Evolutionary conservation across 208 protist species (phyloP).

Genomic region (Leishmania tarentolae): DNA sequence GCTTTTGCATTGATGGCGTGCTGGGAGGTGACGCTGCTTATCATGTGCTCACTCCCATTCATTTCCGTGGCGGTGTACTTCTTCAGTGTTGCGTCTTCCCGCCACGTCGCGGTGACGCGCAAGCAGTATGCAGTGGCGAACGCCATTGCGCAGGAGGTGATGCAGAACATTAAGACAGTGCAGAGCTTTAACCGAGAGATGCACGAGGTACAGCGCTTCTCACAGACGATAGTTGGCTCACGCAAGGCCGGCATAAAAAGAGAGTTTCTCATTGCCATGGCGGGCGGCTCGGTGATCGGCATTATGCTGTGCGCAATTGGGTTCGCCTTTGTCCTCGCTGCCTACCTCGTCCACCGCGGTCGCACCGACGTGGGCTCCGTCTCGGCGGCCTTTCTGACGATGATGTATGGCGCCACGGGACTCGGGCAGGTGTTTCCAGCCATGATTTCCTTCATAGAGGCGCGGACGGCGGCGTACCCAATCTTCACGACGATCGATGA

Average conservation of each 20-base stretch:
- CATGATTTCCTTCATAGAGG: conserved; percentile 65
- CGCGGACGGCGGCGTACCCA: conserved; percentile 68
- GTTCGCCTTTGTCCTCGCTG: conserved; percentile 63
- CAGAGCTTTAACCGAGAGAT: conserved; percentile 74
- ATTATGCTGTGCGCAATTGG: conserved; percentile 55
- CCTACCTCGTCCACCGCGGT: conserved; percentile 60
- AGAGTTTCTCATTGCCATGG: conserved; percentile 49
- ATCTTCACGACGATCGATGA: conserved; percentile 86
- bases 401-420: conserved; percentile 65
- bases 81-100: conserved; percentile 49
- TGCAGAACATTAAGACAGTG: conserved; percentile 85
- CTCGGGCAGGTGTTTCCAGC: conserved; percentile 64
- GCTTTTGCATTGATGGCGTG: conserved; percentile 71
- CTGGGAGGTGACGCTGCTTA: conserved; percentile 81
- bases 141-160: conserved; percentile 85
- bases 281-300: conserved; percentile 41
- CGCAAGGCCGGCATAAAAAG: conserved; percentile 62
- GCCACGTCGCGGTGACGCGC: conserved; percentile 48
- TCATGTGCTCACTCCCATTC: conserved; percentile 68
- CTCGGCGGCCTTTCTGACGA: conserved; percentile 55
- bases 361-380: conserved; percentile 55
- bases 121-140: conserved; percentile 80
- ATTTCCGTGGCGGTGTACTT: conserved; percentile 50
- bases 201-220: conserved; percentile 66
- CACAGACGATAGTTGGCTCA: conserved; percentile 42